phyloP scores from a whole-genome alignment of 176 grass and related monocot genomes.

The Musa beccarii region DNA sequence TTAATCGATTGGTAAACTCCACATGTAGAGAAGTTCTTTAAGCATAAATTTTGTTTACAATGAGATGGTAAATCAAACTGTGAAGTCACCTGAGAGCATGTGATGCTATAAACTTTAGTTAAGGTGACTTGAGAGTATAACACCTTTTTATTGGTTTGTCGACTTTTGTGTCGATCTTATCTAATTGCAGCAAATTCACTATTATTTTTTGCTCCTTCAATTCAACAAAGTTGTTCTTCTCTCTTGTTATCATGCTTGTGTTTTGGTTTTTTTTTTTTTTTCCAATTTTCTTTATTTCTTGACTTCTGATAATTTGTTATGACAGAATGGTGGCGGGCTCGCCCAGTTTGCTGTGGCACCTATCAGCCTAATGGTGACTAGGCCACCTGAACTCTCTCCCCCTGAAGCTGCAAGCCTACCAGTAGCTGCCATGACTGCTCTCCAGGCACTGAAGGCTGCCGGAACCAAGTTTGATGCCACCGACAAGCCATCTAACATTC shows the following conservation, averaged over 20 bases:
- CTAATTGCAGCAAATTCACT: too few relatives aligned
- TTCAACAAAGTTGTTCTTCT: background rate
- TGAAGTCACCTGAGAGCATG: too few relatives aligned
- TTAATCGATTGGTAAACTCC: too few relatives aligned
- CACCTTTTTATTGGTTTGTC: background rate
- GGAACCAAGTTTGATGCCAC: constrained; percentile 27
- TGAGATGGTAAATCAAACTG: too few relatives aligned
- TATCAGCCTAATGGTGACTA: background rate
- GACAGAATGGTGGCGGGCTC: constrained; percentile 38
- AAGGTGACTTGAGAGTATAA: too few relatives aligned
- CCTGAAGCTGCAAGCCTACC: constrained; percentile 35
- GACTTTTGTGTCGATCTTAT: background rate
- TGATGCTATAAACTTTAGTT: too few relatives aligned
- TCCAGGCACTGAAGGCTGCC: constrained; percentile 25
- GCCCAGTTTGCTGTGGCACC: constrained; percentile 29
- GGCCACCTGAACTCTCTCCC: constrained; percentile 34
- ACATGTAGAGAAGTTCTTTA: too few relatives aligned
- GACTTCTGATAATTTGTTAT: constrained; percentile 1
- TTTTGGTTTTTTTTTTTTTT: background rate
- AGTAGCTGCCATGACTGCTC: constrained; percentile 30
- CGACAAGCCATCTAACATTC: constrained; percentile 21
- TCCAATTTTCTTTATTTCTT: background rate
- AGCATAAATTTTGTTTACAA: too few relatives aligned
- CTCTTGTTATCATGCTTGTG: background rate
- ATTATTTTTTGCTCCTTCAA: too few relatives aligned